phyloP scores from a whole-genome alignment of 2,329 filamentous ascomycete genomes.

The Fusarium nematophilum region DNA sequence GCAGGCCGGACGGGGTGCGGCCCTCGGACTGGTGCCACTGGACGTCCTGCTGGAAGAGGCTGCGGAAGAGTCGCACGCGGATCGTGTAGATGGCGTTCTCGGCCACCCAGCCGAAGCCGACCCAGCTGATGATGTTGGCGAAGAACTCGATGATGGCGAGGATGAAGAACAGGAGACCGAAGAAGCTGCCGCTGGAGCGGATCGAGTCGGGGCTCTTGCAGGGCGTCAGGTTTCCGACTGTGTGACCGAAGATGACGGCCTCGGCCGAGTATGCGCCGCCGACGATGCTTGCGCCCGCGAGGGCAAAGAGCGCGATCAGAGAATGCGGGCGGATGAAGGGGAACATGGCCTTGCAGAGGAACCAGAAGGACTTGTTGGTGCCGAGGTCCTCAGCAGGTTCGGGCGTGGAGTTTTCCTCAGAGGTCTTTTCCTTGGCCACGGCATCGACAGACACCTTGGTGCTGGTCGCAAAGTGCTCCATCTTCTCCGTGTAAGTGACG shows the following conservation, averaged over 20 bases:
- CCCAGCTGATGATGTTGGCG: conserved; percentile 63
- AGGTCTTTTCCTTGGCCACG: no score
- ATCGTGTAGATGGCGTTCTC: conserved; percentile 70
- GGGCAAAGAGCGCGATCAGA: conserved; percentile 41
- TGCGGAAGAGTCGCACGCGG: conserved; percentile 60
- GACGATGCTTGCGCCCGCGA: conserved; percentile 56
- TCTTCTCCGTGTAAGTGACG: no score
- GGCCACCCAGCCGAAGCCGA: conserved; percentile 56
- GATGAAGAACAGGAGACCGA: conserved; percentile 63
- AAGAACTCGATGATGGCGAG: conserved; percentile 58
- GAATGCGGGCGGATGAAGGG: conserved; percentile 53
- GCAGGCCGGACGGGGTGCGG: conserved; percentile 61
- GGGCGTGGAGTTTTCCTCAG: no score
- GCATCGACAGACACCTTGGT: no score
- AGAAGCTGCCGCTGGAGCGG: conserved; percentile 54
- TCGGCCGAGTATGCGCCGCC: conserved; percentile 63
- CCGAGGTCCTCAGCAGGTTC: no score
- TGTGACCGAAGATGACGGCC: conserved; percentile 59
- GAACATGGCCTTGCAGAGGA: conserved; percentile 6
- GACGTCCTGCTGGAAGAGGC: conserved; percentile 72
- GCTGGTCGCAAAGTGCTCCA: no score
- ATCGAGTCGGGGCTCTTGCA: conserved; percentile 45
- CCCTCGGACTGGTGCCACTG: conserved; percentile 74
- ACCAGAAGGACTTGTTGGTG: neutral
- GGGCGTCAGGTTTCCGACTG: conserved; percentile 51